These are phyloP conservation scores for Westerdykella aurantiaca DNA, from an alignment of 2,329 filamentous ascomycete species.

Conservation along the genomic window DNA sequence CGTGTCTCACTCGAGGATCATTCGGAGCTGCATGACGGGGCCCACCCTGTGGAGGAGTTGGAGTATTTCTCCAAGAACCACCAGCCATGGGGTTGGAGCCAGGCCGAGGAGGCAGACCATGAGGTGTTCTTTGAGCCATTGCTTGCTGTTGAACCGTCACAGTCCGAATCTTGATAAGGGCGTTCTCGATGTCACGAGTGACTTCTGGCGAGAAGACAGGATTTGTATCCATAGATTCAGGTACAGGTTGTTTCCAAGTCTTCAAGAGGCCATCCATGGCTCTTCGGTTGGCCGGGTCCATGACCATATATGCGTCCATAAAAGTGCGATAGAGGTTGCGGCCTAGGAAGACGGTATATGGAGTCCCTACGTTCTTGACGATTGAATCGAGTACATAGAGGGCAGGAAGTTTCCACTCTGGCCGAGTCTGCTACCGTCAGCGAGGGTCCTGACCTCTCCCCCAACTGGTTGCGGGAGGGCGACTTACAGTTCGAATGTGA, in stretches of 20 bases:
- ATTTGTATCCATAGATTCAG: slow-evolving; percentile 84
- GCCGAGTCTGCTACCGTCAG: slow-evolving; percentile 64
- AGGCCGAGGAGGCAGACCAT: slow-evolving; percentile 34
- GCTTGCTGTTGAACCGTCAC: slow-evolving; percentile 57
- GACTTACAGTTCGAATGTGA: slow-evolving; percentile 89
- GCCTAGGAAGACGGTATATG: slow-evolving; percentile 92
- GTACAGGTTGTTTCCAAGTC: slow-evolving; percentile 96
- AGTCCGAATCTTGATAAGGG: slow-evolving; percentile 74
- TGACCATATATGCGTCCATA: slow-evolving; percentile 91
- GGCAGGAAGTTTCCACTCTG: slow-evolving; percentile 86
- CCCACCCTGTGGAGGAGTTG: slow-evolving; percentile 60
- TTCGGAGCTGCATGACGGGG: slow-evolving; percentile 29
- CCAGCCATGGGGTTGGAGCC: slow-evolving; percentile 38
- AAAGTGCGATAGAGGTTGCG: slow-evolving; percentile 89
- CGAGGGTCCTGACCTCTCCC: slow-evolving; percentile 2
- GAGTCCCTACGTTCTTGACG: slow-evolving; percentile 96
- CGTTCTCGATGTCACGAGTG: slow-evolving; percentile 87
- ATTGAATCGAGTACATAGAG: slow-evolving; percentile 97
- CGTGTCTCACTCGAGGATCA: slow-evolving; percentile 34
- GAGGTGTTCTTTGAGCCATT: slow-evolving; percentile 43
- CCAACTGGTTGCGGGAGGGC: not conserved
- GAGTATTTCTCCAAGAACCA: slow-evolving; percentile 63
- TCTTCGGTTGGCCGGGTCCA: slow-evolving; percentile 73
- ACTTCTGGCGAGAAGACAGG: slow-evolving; percentile 86
- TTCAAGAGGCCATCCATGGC: slow-evolving; percentile 97